These are phyloP conservation scores for Colletotrichum magnum DNA, from an alignment of 2,329 filamentous ascomycete genomes.

Conservation along the genomic window DNA sequence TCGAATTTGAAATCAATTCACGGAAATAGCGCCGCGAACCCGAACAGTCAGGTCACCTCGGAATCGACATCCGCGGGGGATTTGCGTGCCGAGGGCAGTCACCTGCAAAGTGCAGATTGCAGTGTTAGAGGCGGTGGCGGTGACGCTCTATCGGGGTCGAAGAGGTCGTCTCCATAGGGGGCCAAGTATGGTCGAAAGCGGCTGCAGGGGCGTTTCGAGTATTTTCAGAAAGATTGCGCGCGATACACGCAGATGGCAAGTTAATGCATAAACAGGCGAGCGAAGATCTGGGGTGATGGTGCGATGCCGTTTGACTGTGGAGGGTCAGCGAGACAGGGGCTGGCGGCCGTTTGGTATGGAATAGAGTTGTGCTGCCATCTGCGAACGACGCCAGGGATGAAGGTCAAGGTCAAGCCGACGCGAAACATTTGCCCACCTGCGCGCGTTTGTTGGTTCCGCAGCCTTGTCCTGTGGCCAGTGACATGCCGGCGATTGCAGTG, in stretches of 20 bases:
- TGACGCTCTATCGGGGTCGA: neutral
- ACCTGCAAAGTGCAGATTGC: neutral
- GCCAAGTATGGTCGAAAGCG: conserved; percentile 2
- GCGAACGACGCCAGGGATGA: conserved; percentile 15
- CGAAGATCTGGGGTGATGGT: conserved; percentile 38
- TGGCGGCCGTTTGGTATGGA: conserved; percentile 3
- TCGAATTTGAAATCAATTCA: conserved; percentile 9
- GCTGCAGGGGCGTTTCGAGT: conserved; percentile 37
- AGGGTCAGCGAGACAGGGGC: conserved; percentile 24
- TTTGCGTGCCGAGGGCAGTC: neutral
- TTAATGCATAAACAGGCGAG: conserved; percentile 25
- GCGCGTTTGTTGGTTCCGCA: conserved; percentile 18
- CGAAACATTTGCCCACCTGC: conserved; percentile 26
- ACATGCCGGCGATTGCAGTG: conserved; percentile 18
- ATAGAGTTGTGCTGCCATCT: conserved; percentile 17
- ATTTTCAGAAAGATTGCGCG: conserved; percentile 34
- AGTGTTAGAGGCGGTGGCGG: neutral
- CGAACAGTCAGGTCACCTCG: neutral
- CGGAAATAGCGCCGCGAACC: neutral
- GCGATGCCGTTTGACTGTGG: conserved; percentile 32
- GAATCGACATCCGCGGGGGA: neutral
- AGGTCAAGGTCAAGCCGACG: conserved; percentile 21
- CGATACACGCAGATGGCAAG: neutral
- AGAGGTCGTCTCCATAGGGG: neutral
- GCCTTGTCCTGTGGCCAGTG: conserved; percentile 30